phyloP scores from a whole-genome alignment of 2,329 filamentous ascomycete species.

The Nemania bipapillata region DNA sequence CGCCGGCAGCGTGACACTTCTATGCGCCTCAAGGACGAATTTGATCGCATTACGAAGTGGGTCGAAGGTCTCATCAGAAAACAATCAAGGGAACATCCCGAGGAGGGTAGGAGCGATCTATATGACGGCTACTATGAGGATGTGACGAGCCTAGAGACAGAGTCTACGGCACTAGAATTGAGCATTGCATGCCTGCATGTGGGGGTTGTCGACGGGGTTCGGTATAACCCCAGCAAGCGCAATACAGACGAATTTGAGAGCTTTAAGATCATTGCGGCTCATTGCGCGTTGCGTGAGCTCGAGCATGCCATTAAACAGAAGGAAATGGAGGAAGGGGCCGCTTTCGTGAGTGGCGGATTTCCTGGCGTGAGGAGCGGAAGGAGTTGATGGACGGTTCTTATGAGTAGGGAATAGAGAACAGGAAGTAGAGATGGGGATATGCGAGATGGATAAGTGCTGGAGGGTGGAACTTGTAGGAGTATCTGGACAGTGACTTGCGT shows the following conservation, averaged over 20 bases:
- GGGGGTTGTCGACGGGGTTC: constrained; percentile 22
- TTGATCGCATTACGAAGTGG: constrained; percentile 59
- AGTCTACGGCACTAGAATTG: constrained; percentile 43
- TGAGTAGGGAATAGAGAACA: not conserved
- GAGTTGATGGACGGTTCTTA: constrained; percentile 6
- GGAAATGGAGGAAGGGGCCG: constrained; percentile 34
- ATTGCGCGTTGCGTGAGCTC: constrained; percentile 48
- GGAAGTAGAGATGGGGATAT: not conserved
- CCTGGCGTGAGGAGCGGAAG: constrained; percentile 35
- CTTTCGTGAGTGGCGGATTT: constrained; percentile 37
- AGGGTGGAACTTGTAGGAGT: not conserved
- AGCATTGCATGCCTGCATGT: constrained; percentile 49
- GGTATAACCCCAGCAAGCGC: constrained; percentile 23
- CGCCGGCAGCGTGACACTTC: constrained; percentile 64
- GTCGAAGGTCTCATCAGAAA: constrained; percentile 54
- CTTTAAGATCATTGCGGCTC: constrained; percentile 50
- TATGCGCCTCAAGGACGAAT: constrained; percentile 63
- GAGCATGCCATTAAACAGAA: constrained; percentile 41
- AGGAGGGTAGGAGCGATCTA: constrained; percentile 22
- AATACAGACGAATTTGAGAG: constrained; percentile 43
- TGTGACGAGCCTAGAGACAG: not conserved
- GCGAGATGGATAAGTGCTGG: not conserved
- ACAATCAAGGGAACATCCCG: constrained; percentile 31
- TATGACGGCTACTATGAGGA: constrained; percentile 12
- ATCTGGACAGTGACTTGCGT: not conserved